Evolutionary conservation across 2,329 filamentous ascomycete species (phyloP), one percentile per base, ranked within the genome.

Genomic region (Elsinoe australis): DNA sequence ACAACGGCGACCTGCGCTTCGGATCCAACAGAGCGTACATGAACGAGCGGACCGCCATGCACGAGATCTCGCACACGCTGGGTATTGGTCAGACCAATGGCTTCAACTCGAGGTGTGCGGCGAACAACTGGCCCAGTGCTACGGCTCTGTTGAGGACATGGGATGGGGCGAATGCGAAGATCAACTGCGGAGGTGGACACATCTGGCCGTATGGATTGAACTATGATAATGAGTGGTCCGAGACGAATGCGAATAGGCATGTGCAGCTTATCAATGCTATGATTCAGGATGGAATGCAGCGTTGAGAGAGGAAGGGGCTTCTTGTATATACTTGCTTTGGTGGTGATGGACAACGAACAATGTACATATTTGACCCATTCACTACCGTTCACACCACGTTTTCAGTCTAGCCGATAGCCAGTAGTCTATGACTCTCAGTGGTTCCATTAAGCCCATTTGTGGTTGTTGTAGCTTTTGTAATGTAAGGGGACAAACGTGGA

Each of bases 151-250:
- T 53, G 50, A n/a, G 22, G 29, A 45, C 32, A 15, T 49, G 42
- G 31, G 50, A 53, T 36, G 52, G 52, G 1, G 15, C 12, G 18
- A 42, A 38, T n/a, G 32, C 41, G 18, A 49, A 22, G 35, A 28
- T 53, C 9, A 44, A 34, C 19, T 53, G 52, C 35, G 47, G 42
- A 3, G 52, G 50, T 1, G 34, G 42, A 1, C 52, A 53, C 21
- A 36, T 53, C 18, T 50, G 50, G 50, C 52, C 52, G 22, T 53
- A 53, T 41, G 52, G 52, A 14, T 42, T 53, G 50, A 53, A 53
- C 15, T 53, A 26, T 41, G 52, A 50, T 19, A 45, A 19, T 6
- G 52, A 53, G 38, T 53, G 50, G 36, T 49, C 46, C n/a, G 36
- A 45, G 22, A 19, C 17, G 24, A 44, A 44, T 14, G 39, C 39